Evolutionary conservation across 2,329 filamentous ascomycete species (phyloP).

Genomic region (Knoxdaviesia capensis): DNA sequence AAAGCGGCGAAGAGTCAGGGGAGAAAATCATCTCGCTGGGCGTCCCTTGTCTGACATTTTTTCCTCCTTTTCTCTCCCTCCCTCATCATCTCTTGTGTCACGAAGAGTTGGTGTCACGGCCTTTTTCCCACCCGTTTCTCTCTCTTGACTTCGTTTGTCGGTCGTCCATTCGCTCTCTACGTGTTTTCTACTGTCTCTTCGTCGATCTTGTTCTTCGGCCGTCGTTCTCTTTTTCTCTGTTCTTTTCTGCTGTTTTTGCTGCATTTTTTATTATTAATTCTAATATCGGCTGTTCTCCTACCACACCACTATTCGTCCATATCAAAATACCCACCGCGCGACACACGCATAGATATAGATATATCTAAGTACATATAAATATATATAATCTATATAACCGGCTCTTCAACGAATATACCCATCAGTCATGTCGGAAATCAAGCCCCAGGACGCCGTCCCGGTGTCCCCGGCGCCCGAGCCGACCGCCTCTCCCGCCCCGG

Average conservation of each 20-base stretch:
- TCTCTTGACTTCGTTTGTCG: background rate
- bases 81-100: background rate
- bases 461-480: no score
- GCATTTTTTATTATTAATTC: background rate
- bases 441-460: no score
- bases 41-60: background rate
- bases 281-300: background rate
- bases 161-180: background rate
- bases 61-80: background rate
- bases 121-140: background rate
- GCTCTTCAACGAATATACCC: no score
- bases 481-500: no score
- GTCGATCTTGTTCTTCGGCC: background rate
- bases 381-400: no score
- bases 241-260: background rate
- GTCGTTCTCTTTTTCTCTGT: background rate
- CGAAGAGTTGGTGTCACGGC: background rate
- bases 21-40: no score
- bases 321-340: no score
- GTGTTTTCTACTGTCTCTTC: background rate
- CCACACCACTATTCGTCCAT: no score
- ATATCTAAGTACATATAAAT: no score
- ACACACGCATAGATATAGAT: no score
- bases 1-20: no score
- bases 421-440: no score